Evolutionary conservation across 768 basidiomycete genomes (phyloP), one percentile per base, ranked within the genome.

Genomic region (Megacollybia marginata): DNA sequence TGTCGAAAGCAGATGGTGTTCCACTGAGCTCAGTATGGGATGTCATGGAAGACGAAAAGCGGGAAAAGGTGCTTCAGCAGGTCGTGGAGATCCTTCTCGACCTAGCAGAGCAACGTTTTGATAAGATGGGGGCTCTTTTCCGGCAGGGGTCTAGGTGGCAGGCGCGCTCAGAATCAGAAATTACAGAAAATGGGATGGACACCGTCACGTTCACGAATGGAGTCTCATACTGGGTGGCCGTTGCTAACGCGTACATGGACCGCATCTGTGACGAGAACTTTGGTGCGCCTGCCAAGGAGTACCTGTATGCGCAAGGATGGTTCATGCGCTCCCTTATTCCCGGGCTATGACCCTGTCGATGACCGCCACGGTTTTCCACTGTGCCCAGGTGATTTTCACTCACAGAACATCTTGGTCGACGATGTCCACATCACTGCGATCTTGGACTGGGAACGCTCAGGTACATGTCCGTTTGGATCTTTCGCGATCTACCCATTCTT

Each of bases 371-470:
- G 57, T 7, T 55, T 32, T 46, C 57, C 51, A 4, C 53, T 59
- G 15, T 47, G 35, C 48, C 57, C 51, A 33, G 57, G 55, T 34
- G 54, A 59, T 40, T 59, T 59, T 44, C 57, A 59, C 44, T 59
- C 57, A 9, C 54, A 59, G 49, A 59, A 59, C 23, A 57, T 57
- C 49, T 48, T 59, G 55, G 46, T 53, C 28, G 43, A 42, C 23
- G 51, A 59, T 35, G 23, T 12, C 32, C 51, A 47, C 18, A 50
- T 38, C n/a, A 52, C 50, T 35, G 46, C 50, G 38, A 46, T 59
- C 33, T 49, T 59, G n/a, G 58, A 57, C 40, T 59, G 58, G 58
- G 58, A 59, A 42, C 46, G 50, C 35, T 54, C 58, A n/a, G 50
- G 49, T 31, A 16, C 58, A n/a, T 33, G 48, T 15, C 38, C 45